Evolutionary conservation across 2,329 filamentous ascomycete species (phyloP).

Genomic region (Cladophialophora exuberans): DNA sequence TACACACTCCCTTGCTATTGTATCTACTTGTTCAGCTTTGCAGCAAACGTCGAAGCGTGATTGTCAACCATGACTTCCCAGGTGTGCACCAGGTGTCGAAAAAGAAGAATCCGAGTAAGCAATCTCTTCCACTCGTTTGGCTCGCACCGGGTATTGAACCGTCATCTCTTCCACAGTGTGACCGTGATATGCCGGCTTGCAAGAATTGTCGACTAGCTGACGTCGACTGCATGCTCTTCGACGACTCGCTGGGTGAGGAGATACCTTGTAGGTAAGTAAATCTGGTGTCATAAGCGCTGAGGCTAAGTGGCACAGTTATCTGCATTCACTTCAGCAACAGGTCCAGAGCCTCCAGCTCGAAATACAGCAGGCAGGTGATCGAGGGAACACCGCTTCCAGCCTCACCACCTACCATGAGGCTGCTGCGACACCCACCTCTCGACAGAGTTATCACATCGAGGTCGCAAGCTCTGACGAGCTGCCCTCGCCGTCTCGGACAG

Average conservation of each 20-base stretch:
- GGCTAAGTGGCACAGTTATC: conserved; percentile 4
- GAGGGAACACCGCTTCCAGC: background rate
- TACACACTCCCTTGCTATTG: no score
- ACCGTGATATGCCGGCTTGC: conserved; percentile 17
- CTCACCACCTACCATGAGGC: background rate
- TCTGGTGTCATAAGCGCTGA: background rate
- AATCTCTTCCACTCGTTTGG: no score
- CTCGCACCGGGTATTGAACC: no score
- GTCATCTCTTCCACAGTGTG: conserved; percentile 8
- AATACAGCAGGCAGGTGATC: conserved; percentile 1
- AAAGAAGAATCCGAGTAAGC: conserved; percentile 15
- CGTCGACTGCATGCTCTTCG: conserved; percentile 22
- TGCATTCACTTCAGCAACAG: conserved; percentile 18
- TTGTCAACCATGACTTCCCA: conserved; percentile 16
- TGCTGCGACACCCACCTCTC: background rate
- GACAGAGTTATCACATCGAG: conserved; percentile 11
- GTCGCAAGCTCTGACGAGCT: conserved; percentile 2
- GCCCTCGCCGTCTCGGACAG: background rate
- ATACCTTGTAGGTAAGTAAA: conserved; percentile 16
- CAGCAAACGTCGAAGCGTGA: no score
- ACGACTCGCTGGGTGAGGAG: conserved; percentile 14
- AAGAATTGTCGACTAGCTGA: conserved; percentile 17
- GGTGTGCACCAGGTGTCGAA: conserved; percentile 19
- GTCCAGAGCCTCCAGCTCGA: conserved; percentile 6
- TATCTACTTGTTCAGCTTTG: no score